phyloP scores from a whole-genome alignment of 345 rosid genomes.

The Mercurialis annua region DNA sequence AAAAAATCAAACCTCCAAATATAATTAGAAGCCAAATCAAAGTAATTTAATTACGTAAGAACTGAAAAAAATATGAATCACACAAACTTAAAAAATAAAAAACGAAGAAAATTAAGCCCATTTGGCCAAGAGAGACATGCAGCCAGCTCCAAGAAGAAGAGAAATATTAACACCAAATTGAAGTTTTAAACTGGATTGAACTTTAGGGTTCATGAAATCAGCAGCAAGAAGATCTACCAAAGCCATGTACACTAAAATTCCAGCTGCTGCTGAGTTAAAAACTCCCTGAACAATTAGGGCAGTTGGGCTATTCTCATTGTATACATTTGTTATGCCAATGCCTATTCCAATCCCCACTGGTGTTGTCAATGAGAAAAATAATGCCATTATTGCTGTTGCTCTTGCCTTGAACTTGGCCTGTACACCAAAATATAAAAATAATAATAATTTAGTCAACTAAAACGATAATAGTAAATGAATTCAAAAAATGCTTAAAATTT shows the following conservation, averaged over 20 bases:
- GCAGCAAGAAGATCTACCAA: constrained; percentile 43
- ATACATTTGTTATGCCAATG: constrained; percentile 32
- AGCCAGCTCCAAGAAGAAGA: constrained; percentile 20
- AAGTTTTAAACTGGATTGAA: constrained; percentile 32
- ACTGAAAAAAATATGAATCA: no score
- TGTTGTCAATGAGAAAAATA: constrained; percentile 46
- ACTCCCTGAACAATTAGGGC: constrained; percentile 42
- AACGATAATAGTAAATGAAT: no score
- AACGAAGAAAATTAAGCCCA: not conserved
- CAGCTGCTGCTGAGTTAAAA: constrained; percentile 33
- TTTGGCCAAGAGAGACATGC: constrained; percentile 17
- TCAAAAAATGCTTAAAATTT: no score
- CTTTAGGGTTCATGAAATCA: constrained; percentile 44
- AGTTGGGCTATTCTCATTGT: constrained; percentile 33
- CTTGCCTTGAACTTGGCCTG: constrained; percentile 40
- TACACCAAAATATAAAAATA: no score
- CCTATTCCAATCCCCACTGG: constrained; percentile 44
- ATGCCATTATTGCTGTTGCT: constrained; percentile 25
- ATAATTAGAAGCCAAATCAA: no score
- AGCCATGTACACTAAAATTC: constrained; percentile 43
- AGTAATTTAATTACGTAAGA: no score
- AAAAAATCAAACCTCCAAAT: no score
- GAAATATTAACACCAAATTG: constrained; percentile 20
- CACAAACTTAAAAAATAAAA: no score
- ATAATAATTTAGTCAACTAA: no score